phyloP scores from a whole-genome alignment of 2,329 filamentous ascomycete species.

The Polychaeton citri region DNA sequence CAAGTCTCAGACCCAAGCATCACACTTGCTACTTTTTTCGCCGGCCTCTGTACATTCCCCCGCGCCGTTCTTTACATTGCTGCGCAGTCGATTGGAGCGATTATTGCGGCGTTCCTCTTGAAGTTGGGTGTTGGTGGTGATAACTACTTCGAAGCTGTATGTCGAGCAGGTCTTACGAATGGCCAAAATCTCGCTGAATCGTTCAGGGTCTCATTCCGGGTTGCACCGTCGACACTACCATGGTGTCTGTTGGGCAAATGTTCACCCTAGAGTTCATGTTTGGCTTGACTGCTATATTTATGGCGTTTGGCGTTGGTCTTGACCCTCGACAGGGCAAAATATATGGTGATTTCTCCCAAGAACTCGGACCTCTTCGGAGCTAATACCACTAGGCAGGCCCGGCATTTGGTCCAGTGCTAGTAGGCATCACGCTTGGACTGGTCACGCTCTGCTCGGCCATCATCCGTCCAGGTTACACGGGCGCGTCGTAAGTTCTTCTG shows the following conservation, averaged over 20 bases:
- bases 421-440: conserved; percentile 25
- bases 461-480: conserved; percentile 19
- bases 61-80: conserved; percentile 35
- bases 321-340: conserved; percentile 38
- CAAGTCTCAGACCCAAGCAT: conserved; percentile 42
- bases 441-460: conserved; percentile 16
- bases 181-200: conserved; percentile 5
- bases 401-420: conserved; percentile 35
- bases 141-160: conserved; percentile 4
- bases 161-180: conserved; percentile 1
- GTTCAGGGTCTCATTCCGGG: no score
- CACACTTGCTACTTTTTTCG: conserved; percentile 39
- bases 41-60: conserved; percentile 35
- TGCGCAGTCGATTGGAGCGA: conserved; percentile 32
- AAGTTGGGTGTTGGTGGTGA: conserved; percentile 8
- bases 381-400: no score
- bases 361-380: no score
- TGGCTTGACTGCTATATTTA: conserved; percentile 33
- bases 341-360: no score
- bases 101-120: conserved; percentile 11
- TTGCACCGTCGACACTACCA: no score
- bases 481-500: conserved; percentile 17
- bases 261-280: conserved; percentile 37
- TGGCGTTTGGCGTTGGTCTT: conserved; percentile 40
- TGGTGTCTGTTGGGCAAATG: conserved; percentile 10